phyloP scores from a whole-genome alignment of 352 stramenopile genomes.

The Globisporangium okanoganense region DNA sequence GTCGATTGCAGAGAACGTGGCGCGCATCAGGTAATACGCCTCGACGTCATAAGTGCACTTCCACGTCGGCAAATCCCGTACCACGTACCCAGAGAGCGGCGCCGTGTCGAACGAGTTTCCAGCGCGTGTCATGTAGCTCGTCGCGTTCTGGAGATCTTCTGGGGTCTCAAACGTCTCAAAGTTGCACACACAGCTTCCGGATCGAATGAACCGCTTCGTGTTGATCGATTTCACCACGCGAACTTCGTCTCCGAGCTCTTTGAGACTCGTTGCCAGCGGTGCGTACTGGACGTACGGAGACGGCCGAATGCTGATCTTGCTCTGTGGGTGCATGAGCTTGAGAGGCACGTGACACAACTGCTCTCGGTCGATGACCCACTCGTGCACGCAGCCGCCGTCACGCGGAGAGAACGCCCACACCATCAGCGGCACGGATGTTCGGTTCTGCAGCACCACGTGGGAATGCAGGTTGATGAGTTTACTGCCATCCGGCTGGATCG shows the following conservation, averaged over 20 bases:
- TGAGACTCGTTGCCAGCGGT: slow-evolving; percentile 71
- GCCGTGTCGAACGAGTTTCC: slow-evolving; percentile 28
- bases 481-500: slow-evolving; percentile 82
- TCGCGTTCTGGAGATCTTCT: slow-evolving; percentile 58
- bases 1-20: slow-evolving; percentile 68
- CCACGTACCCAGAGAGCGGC: slow-evolving; percentile 73
- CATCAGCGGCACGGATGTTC: slow-evolving; percentile 84
- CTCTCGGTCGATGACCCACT: slow-evolving; percentile 85
- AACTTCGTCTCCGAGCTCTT: slow-evolving; percentile 75
- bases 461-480: slow-evolving; percentile 88
- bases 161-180: slow-evolving; percentile 76
- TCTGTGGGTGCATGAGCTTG: slow-evolving; percentile 81
- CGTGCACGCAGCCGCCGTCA: slow-evolving; percentile 63
- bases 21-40: slow-evolving; percentile 84
- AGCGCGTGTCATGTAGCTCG: slow-evolving; percentile 25
- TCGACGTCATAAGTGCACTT: slow-evolving; percentile 89
- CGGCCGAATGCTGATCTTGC: slow-evolving; percentile 84
- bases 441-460: slow-evolving; percentile 83
- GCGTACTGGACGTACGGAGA: slow-evolving; percentile 85
- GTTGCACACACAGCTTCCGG: slow-evolving; percentile 74
- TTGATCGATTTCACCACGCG: slow-evolving; percentile 66
- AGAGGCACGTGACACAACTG: slow-evolving; percentile 80
- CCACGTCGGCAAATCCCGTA: slow-evolving; percentile 81
- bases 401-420: slow-evolving; percentile 86
- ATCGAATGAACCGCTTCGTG: slow-evolving; percentile 77